Evolutionary conservation across 2,329 filamentous ascomycete genomes (phyloP), one percentile per base, ranked within the genome.

Genomic region (Clarireedia monteithiana): DNA sequence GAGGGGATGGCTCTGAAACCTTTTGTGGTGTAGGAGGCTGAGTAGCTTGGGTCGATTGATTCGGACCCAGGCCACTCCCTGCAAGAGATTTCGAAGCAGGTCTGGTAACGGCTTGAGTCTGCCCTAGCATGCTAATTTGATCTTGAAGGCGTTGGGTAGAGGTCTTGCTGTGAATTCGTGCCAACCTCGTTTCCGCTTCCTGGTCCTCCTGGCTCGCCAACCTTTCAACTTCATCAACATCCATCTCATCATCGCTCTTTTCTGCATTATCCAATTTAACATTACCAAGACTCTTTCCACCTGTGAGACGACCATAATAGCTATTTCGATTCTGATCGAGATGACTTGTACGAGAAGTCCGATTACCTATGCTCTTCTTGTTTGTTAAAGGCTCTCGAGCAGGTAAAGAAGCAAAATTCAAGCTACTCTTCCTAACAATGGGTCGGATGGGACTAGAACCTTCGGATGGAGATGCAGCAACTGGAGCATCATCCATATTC

Each of bases 61-160:
- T 58, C 24, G 59, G 45, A 27, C 55, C 50, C 15, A 59, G 52
- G 20, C 51, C 61, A 27, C 51, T 62, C 17, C 58, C 64, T 5
- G 63, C 61, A 36, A 68, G 64, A 17, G 68, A 69, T 49, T 70
- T 70, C 5, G 68, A 70, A 12, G 59, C 50, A 12, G 66, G 64
- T 49, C 67, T 60, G 26, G 64, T 59, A 53, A 60, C 62, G 10
- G 66, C 57, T 53, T 69, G 80, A 0, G 77, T 76, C 62, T 85
- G 81, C 15, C 82, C 82, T 50, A 86, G 73, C 73, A 81, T 80
- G 66, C 85, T 95, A 64, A 99, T 97, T 64, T 91, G 90, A 65
- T 97, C 92, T 62, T 96, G 91, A 15, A 99, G 77, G 45, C 89
- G 80, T 70, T 97, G 91, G 0, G 94, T 96, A n/a, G 94, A 95